These are phyloP conservation scores for Phytophthora colocasiae DNA, from an alignment of 352 stramenopile genomes.

Conservation along the genomic window DNA sequence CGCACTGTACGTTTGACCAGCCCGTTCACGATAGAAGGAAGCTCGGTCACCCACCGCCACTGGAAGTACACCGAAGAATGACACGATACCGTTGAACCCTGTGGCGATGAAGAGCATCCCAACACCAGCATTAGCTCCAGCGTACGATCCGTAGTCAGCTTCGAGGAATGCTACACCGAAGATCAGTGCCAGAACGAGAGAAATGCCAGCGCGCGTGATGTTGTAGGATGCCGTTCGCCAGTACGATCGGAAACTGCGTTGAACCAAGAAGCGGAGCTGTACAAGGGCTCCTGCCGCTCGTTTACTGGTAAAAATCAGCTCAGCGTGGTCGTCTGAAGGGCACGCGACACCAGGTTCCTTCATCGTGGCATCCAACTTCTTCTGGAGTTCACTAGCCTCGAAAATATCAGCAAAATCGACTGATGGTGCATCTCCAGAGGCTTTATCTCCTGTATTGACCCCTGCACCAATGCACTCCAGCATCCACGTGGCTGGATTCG, in stretches of 20 bases:
- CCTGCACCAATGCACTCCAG: constrained; percentile 67
- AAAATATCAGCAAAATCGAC: constrained; percentile 53
- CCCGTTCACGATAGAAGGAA: constrained; percentile 75
- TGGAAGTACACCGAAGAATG: constrained; percentile 82
- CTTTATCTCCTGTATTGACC: constrained; percentile 24
- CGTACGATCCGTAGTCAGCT: constrained; percentile 55
- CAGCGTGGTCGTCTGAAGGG: constrained; percentile 29
- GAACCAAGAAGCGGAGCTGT: constrained; percentile 48
- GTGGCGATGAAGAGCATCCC: constrained; percentile 88
- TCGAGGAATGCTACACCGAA: constrained; percentile 78
- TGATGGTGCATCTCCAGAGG: not conserved
- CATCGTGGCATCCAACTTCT: constrained; percentile 25
- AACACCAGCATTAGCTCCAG: constrained; percentile 59
- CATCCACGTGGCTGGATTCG: constrained; percentile 88
- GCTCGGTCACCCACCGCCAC: constrained; percentile 83
- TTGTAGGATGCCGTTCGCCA: constrained; percentile 83
- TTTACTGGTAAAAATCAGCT: constrained; percentile 43
- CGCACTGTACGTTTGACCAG: constrained; percentile 83
- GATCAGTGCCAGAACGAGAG: constrained; percentile 73
- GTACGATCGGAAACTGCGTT: constrained; percentile 47
- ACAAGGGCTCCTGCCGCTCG: constrained; percentile 33
- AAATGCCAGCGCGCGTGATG: constrained; percentile 71
- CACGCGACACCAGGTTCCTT: constrained; percentile 40
- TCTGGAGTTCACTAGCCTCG: constrained; percentile 40
- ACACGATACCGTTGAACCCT: constrained; percentile 85